Conservation (phyloP, 2,329 filamentous ascomycete genomes). For the Ophiobolus disseminans region DNA sequence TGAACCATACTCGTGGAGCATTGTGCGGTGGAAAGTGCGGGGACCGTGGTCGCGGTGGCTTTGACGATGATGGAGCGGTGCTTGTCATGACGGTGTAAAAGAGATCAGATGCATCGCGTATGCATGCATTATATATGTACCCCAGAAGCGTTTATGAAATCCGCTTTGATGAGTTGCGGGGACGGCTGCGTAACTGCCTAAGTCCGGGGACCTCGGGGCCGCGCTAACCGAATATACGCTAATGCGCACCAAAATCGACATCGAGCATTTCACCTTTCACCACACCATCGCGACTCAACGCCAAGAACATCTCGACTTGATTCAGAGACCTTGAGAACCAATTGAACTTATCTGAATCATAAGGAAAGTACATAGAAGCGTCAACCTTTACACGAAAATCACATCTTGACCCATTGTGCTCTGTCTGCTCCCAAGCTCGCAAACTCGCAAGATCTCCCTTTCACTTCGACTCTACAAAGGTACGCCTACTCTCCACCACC, state of each 20-base stretch:
- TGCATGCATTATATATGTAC: conserved; percentile 1
- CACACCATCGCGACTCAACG: conserved; percentile 9
- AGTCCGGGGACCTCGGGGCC: too few species aligned
- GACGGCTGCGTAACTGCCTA: conserved; percentile 21
- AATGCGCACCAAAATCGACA: conserved; percentile 24
- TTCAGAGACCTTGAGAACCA: background rate
- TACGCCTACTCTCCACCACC: conserved; percentile 12
- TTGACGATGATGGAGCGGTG: conserved; percentile 26
- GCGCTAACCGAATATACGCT: conserved; percentile 17
- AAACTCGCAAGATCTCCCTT: conserved; percentile 2
- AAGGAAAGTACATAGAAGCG: too few species aligned
- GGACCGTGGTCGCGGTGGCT: conserved; percentile 44
- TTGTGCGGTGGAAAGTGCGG: conserved; percentile 67
- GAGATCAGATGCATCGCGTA: background rate
- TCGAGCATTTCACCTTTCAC: conserved; percentile 13
- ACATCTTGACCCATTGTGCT: background rate
- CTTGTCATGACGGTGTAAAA: conserved; percentile 17
- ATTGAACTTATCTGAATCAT: too few species aligned
- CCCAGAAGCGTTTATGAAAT: background rate
- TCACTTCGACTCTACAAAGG: conserved; percentile 18
- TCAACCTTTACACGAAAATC: too few species aligned
- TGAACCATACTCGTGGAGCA: conserved; percentile 86
- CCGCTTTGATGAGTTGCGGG: conserved; percentile 13
- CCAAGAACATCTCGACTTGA: conserved; percentile 7
- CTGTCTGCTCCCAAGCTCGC: background rate